Evolutionary conservation across 306 rosid genomes (phyloP), one percentile per base, ranked within the genome.

Genomic region (Trifolium fragiferum): DNA sequence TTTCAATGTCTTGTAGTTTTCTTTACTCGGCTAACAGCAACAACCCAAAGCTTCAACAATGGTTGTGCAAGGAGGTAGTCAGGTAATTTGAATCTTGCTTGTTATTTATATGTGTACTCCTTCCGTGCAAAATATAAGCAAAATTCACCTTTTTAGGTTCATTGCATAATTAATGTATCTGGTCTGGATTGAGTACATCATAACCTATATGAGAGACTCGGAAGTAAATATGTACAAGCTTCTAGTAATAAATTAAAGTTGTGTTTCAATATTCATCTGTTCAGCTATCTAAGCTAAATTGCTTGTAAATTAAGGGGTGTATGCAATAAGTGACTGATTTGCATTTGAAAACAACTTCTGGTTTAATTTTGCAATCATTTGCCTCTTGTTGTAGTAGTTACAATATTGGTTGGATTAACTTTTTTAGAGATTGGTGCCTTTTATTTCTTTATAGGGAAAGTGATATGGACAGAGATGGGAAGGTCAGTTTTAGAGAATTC

Each of bases 61-160:
- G 98, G 98, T 44, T 93, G 83, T 89, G 92, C 84, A 86, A 82
- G 87, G 94, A 88, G 88, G 98, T 91, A 83, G 74, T 93, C 77
- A 82, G 98, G 98, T 93, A 74, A 85, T 54, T 49, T 5, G 1
- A 16, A 54, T 20, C 30, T 1, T 25, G 30, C 30, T 25, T 25
- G 30, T 25, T 25, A 25, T 25, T 25, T 25, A 25, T 25, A 25
- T 25, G n/a, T n/a, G n/a, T n/a, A 25, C 30, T 25, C 30, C 3
- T 0, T 25, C 30, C 2, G 30, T 25, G 30, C 30, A 25, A 25
- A 25, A 25, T 25, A 25, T 25, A 25, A 25, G 30, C 30, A 1
- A 25, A 25, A 25, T 1, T 25, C 3, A 25, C 30, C 30, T 25
- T 25, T 25, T 2, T 25, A 25, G 2, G 30, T 25, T 25, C 3